phyloP scores from a whole-genome alignment of 805 yeast species.

The Lipomyces lipofer region DNA sequence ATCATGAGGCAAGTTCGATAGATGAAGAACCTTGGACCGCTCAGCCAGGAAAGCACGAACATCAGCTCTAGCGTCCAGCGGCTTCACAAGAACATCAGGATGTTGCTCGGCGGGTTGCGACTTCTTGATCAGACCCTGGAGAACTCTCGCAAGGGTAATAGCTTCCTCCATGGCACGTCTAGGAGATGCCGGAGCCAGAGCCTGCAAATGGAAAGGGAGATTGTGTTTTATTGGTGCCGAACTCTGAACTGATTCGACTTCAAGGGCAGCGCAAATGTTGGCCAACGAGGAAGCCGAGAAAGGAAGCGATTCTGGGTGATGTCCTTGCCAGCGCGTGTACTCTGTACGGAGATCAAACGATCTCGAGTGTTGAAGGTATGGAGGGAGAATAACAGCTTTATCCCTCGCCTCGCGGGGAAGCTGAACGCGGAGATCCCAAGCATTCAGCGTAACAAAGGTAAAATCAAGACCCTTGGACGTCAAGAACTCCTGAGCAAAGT shows the following conservation, averaged over 20 bases:
- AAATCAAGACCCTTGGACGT: conserved; percentile 52
- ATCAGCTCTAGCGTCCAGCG: conserved; percentile 78
- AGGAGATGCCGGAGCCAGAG: conserved; percentile 40
- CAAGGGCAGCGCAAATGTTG: conserved; percentile 52
- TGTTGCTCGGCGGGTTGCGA: conserved; percentile 52
- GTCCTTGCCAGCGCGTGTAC: conserved; percentile 67
- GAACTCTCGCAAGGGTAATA: conserved; percentile 47
- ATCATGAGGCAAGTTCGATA: conserved; percentile 79
- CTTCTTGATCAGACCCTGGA: conserved; percentile 51
- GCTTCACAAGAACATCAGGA: conserved; percentile 60
- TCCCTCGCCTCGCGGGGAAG: conserved; percentile 81
- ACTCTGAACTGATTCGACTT: conserved; percentile 40
- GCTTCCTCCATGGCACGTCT: conserved; percentile 52
- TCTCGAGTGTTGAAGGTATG: conserved; percentile 71
- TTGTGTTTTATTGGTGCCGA: conserved; percentile 33
- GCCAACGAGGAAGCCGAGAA: conserved; percentile 36
- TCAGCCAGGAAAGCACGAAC: conserved; percentile 65
- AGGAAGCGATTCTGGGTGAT: conserved; percentile 53
- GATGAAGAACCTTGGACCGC: conserved; percentile 72
- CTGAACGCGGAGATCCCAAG: conserved; percentile 74
- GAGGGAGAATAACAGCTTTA: conserved; percentile 67
- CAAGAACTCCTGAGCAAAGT: conserved; percentile 44
- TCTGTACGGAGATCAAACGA: conserved; percentile 77
- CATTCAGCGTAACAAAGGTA: conserved; percentile 63
- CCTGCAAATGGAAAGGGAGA: conserved; percentile 33